Evolutionary conservation across 1,139 yeast species (phyloP).

Genomic region (Neolecta irregularis): DNA sequence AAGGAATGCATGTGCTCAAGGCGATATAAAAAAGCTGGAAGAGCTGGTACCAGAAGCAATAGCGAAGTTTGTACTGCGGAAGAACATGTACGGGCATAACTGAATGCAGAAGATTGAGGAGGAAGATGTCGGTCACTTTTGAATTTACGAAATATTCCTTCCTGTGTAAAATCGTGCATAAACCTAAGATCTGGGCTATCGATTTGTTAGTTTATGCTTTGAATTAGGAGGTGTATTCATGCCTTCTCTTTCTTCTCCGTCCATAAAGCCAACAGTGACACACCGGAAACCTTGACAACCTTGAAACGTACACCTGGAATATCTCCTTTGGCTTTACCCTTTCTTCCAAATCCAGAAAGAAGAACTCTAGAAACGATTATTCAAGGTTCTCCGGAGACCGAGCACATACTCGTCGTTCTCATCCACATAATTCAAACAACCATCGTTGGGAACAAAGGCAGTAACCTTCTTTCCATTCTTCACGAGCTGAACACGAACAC

Average conservation of each 20-base stretch:
- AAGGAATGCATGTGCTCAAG: no score
- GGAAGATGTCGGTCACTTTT: no score
- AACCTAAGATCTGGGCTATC: no score
- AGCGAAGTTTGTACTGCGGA: no score
- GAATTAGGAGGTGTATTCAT: no score
- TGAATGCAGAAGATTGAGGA: no score
- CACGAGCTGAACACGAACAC: slow-evolving; percentile 97
- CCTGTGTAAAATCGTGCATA: no score
- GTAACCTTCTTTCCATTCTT: slow-evolving; percentile 99
- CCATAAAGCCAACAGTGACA: slow-evolving; percentile 98
- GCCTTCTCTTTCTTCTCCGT: slow-evolving; percentile 99
- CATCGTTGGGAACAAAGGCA: slow-evolving; percentile 99
- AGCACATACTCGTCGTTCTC: slow-evolving; percentile 63
- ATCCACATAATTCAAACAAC: slow-evolving; percentile 99
- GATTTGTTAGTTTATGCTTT: no score
- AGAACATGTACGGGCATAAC: no score
- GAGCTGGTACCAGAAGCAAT: no score
- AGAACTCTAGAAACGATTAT: slow-evolving; percentile 46
- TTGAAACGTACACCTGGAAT: slow-evolving; percentile 99
- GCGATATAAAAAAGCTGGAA: no score
- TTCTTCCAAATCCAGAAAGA: slow-evolving; percentile 99
- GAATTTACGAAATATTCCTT: no score
- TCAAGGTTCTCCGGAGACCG: not conserved
- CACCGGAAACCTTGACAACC: slow-evolving; percentile 99
- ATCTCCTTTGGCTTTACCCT: slow-evolving; percentile 99